Evolutionary conservation across 768 basidiomycete genomes (phyloP).

Genomic region (Cyclocybe cylindracea): DNA sequence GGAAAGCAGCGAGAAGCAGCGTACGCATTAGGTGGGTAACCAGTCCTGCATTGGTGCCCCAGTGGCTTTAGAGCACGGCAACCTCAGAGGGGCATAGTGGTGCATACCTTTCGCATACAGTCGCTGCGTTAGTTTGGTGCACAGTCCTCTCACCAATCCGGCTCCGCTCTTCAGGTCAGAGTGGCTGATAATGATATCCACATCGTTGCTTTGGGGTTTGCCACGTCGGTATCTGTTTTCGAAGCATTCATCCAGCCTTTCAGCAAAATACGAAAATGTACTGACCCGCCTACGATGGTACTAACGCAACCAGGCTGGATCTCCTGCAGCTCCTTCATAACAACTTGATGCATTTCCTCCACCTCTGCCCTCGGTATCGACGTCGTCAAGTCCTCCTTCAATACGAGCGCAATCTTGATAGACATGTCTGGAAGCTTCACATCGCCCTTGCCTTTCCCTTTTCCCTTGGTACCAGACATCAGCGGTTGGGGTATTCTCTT

Average conservation of each 20-base stretch:
- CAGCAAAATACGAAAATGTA: constrained; percentile 1
- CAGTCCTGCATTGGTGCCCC: constrained; percentile 43
- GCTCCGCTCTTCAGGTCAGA: constrained; percentile 43
- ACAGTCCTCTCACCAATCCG: constrained; percentile 59
- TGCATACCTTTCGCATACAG: constrained; percentile 58
- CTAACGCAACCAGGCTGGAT: constrained; percentile 69
- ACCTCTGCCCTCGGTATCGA: constrained; percentile 74
- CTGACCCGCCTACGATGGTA: constrained; percentile 83
- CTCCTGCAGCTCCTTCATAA: constrained; percentile 65
- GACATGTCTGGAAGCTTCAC: constrained; percentile 32
- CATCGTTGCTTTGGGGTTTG: constrained; percentile 78
- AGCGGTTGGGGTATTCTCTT: constrained; percentile 13
- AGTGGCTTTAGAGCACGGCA: neutral
- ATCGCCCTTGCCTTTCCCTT: constrained; percentile 10
- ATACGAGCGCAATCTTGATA: constrained; percentile 59
- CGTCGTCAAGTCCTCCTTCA: constrained; percentile 55
- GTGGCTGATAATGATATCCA: constrained; percentile 89
- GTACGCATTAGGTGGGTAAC: constrained; percentile 85
- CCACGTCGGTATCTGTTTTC: constrained; percentile 76
- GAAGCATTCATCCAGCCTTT: neutral
- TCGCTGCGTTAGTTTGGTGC: constrained; percentile 55
- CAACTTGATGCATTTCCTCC: constrained; percentile 68
- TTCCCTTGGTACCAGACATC: neutral
- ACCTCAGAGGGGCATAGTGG: neutral
- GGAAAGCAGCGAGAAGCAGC: constrained; percentile 24